Percentiles rank a stretch among this genome's conserved stretches.
Evolutionary conservation across 306 rosid genomes (phyloP).

Genomic region (Cicer chorassanicum): DNA sequence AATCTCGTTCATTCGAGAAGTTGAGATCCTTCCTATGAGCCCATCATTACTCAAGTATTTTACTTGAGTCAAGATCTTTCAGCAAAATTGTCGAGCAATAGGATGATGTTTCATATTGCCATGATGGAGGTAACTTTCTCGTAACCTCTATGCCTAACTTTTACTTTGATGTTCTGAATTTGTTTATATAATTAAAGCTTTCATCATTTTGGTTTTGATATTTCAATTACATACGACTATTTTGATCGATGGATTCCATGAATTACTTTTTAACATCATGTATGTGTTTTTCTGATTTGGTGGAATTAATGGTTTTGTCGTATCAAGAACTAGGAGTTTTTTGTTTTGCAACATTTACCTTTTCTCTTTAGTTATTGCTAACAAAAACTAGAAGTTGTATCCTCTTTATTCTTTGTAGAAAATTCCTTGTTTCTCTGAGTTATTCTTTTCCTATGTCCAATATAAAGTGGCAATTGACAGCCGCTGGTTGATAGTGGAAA

Average conservation of each 20-base stretch:
- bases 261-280: too few species aligned
- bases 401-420: too few species aligned
- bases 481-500: too few species aligned
- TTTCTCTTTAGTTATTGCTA: background rate
- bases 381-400: too few species aligned
- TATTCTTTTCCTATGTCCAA: too few species aligned
- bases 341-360: background rate
- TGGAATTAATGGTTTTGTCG: background rate
- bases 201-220: background rate
- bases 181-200: background rate
- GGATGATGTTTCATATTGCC: background rate
- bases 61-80: slow-evolving; percentile 25
- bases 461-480: too few species aligned
- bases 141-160: background rate
- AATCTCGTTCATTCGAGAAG: slow-evolving; percentile 33
- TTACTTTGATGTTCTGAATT: background rate
- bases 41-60: slow-evolving; percentile 21
- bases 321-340: background rate
- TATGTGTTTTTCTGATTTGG: background rate
- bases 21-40: background rate
- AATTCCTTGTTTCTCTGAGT: too few species aligned
- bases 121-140: background rate
- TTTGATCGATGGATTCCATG: background rate
- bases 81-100: too few species aligned
- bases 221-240: background rate